Percentiles rank a stretch among this genome's conserved stretches.
Evolutionary conservation across 306 rosid species (phyloP).

Genomic region (Malus fusca): DNA sequence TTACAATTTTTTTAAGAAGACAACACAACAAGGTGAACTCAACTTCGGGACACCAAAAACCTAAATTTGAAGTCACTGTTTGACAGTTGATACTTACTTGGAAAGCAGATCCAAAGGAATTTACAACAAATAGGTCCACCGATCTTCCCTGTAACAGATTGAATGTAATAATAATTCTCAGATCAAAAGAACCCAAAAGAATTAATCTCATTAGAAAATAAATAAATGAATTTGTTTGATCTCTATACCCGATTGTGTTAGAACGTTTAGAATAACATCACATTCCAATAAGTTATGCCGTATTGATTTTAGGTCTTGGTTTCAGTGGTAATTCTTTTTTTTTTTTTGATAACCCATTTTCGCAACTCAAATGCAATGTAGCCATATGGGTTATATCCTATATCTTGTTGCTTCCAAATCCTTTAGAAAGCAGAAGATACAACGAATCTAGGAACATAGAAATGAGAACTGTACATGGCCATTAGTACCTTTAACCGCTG

Average conservation of each 20-base stretch:
- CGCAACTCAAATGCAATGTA: background rate
- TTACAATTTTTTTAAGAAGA: background rate
- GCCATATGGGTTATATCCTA: background rate
- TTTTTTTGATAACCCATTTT: background rate
- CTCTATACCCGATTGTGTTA: background rate
- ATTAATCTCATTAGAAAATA: background rate
- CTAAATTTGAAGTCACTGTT: background rate
- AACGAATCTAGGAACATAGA: background rate
- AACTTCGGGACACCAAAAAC: background rate
- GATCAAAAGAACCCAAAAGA: background rate
- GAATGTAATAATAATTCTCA: background rate
- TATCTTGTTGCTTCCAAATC: background rate
- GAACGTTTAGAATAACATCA: background rate
- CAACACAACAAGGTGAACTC: background rate
- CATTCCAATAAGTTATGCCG: background rate
- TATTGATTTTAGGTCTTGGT: background rate
- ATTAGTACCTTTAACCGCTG: conserved; percentile 48
- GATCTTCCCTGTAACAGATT: conserved; percentile 57
- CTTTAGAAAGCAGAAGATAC: background rate
- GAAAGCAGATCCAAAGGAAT: conserved; percentile 86
- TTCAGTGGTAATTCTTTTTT: background rate
- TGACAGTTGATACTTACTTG: conserved; percentile 48
- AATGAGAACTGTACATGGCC: background rate
- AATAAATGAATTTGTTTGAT: background rate
- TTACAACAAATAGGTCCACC: conserved; percentile 77